Percentiles rank a stretch among this genome's conserved stretches.
These are phyloP conservation scores for Kalmanozyma brasiliensis DNA, from an alignment of 1,284 basidiomycete species.

Conservation along the genomic window DNA sequence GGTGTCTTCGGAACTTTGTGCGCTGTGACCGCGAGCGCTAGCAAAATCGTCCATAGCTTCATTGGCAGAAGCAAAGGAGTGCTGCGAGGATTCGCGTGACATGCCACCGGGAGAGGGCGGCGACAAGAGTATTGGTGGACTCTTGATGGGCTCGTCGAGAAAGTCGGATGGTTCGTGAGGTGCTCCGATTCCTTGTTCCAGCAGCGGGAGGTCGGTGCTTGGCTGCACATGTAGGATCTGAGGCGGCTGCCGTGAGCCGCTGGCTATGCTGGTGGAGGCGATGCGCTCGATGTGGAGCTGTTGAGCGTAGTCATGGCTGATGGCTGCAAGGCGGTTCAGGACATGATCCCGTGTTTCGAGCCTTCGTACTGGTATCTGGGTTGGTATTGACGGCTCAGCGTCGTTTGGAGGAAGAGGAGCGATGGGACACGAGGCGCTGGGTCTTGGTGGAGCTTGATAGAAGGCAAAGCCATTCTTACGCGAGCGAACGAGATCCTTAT, in stretches of 20 bases:
- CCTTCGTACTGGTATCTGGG: conserved; percentile 7
- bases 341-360: conserved; percentile 26
- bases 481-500: conserved; percentile 58
- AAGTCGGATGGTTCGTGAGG: not conserved
- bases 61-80: conserved; percentile 35
- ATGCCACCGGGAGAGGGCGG: conserved; percentile 44
- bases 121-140: conserved; percentile 47
- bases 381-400: not conserved
- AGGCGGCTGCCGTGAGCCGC: conserved; percentile 9
- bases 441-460: conserved; percentile 43
- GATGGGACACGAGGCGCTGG: conserved; percentile 45
- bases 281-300: conserved; percentile 34
- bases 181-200: not conserved
- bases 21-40: not conserved
- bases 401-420: conserved; percentile 15
- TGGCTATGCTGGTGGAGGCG: conserved; percentile 12
- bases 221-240: conserved; percentile 31
- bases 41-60: conserved; percentile 14
- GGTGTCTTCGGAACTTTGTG: not conserved
- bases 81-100: conserved; percentile 32
- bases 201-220: conserved; percentile 2
- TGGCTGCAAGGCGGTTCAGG: conserved; percentile 35
- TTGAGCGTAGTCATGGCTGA: conserved; percentile 49
- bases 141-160: conserved; percentile 28
- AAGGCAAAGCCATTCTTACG: conserved; percentile 62